phyloP scores from a whole-genome alignment of 441 rosid genomes.

The Hura crepitans region DNA sequence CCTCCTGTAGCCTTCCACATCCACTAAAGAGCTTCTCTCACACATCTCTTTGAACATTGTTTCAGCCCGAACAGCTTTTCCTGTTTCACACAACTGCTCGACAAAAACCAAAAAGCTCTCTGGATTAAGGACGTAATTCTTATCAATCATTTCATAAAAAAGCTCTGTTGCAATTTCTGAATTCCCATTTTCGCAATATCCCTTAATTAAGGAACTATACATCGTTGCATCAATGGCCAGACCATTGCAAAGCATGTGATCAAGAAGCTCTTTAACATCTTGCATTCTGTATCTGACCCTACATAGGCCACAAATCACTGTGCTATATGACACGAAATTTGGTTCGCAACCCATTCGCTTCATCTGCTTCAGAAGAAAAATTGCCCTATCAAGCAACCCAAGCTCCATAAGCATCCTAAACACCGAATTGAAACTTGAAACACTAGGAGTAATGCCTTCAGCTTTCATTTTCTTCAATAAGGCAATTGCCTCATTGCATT shows the following conservation, averaged over 20 bases:
- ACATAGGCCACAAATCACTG: slow-evolving; percentile 33
- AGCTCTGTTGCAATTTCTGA: slow-evolving; percentile 21
- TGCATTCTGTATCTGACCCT: slow-evolving; percentile 30
- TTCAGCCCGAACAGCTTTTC: slow-evolving; percentile 23
- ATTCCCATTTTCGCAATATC: slow-evolving; percentile 30
- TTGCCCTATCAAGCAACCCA: slow-evolving; percentile 28
- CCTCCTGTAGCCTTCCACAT: slow-evolving; percentile 24
- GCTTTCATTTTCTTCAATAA: slow-evolving; percentile 67
- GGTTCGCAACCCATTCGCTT: slow-evolving; percentile 31
- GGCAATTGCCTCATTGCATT: slow-evolving; percentile 47
- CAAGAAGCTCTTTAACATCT: slow-evolving; percentile 26
- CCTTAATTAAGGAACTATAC: slow-evolving; percentile 28
- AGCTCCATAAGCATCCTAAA: slow-evolving; percentile 27
- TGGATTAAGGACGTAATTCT: slow-evolving; percentile 20
- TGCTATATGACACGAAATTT: slow-evolving; percentile 29
- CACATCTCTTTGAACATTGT: slow-evolving; percentile 28
- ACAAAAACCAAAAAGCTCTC: slow-evolving; percentile 32
- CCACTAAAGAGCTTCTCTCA: slow-evolving; percentile 20
- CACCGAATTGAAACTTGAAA: slow-evolving; percentile 32
- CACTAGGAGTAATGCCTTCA: slow-evolving; percentile 28
- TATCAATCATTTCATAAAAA: slow-evolving; percentile 24
- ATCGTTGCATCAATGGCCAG: slow-evolving; percentile 26
- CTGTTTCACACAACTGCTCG: slow-evolving; percentile 25
- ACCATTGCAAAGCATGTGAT: slow-evolving; percentile 28
- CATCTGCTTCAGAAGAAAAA: slow-evolving; percentile 32